These are phyloP conservation scores for Mycena galopus DNA, from an alignment of 768 basidiomycete genomes.

Conservation along the genomic window DNA sequence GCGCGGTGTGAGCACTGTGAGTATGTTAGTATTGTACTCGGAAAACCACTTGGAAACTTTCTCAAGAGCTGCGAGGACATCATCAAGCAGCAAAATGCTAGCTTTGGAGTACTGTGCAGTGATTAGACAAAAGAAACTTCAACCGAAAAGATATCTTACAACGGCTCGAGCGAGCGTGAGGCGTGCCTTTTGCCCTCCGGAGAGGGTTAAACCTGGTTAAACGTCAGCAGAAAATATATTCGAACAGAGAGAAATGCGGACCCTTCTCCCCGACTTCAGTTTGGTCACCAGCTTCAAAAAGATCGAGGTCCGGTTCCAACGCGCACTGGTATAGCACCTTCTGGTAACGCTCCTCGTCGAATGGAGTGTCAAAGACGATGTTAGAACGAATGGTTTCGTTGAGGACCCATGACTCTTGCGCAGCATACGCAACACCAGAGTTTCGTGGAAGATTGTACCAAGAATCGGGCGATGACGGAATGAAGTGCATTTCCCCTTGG, in stretches of 20 bases:
- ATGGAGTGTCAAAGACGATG: slow-evolving; percentile 85
- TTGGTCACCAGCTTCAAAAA: slow-evolving; percentile 58
- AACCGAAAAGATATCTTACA: neutral
- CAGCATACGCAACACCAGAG: slow-evolving; percentile 81
- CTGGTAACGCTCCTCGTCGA: slow-evolving; percentile 84
- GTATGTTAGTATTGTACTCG: slow-evolving; percentile 8
- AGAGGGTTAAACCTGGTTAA: slow-evolving; percentile 6
- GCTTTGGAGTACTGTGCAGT: slow-evolving; percentile 59
- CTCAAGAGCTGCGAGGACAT: slow-evolving; percentile 72
- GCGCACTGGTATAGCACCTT: slow-evolving; percentile 82
- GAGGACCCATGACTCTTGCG: slow-evolving; percentile 89
- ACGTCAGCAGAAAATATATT: neutral
- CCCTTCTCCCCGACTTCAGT: slow-evolving; percentile 8
- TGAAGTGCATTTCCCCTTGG: slow-evolving; percentile 75
- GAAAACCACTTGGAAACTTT: neutral
- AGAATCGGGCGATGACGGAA: slow-evolving; percentile 63
- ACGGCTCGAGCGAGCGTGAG: slow-evolving; percentile 62
- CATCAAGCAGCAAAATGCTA: slow-evolving; percentile 76
- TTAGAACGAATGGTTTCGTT: slow-evolving; percentile 87
- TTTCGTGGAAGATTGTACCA: slow-evolving; percentile 79
- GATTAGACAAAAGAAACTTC: slow-evolving; percentile 48
- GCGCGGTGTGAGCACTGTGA: slow-evolving; percentile 59
- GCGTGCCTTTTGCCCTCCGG: slow-evolving; percentile 59
- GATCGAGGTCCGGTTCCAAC: slow-evolving; percentile 62
- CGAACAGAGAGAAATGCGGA: slow-evolving; percentile 49